A percentile compares a stretch with the other conserved stretches of the same genome.
Evolutionary conservation across 2,329 filamentous ascomycete genomes (phyloP).

Genomic region (Aspergillus ochraceus): DNA sequence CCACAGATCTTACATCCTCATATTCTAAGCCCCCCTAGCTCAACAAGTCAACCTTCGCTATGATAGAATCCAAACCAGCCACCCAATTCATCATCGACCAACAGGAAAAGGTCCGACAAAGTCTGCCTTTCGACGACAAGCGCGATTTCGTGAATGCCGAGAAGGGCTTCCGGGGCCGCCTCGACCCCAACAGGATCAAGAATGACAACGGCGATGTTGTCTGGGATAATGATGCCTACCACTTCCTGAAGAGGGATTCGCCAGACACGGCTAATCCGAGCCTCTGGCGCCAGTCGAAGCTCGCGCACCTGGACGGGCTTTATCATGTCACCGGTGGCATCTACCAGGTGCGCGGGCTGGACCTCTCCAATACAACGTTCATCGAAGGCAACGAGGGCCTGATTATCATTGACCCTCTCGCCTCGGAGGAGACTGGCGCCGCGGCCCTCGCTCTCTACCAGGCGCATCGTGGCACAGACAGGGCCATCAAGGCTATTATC

Average conservation of each 20-base stretch:
- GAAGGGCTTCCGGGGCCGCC: constrained; percentile 20
- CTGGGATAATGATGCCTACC: constrained; percentile 36
- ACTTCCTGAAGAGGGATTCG: constrained; percentile 25
- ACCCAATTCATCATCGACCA: neutral
- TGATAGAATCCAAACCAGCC: neutral
- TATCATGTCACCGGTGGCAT: constrained; percentile 36
- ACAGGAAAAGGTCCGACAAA: neutral
- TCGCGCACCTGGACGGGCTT: constrained; percentile 33
- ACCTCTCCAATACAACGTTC: constrained; percentile 44
- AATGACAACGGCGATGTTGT: constrained; percentile 26
- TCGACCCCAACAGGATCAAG: constrained; percentile 17
- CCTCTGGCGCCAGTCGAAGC: constrained; percentile 39
- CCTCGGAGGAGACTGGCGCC: constrained; percentile 35
- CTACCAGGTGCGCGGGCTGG: constrained; percentile 44
- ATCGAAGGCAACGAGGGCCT: constrained; percentile 38
- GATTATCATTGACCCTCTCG: constrained; percentile 42
- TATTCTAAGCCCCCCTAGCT: neutral
- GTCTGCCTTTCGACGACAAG: constrained; percentile 1
- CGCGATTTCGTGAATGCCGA: neutral
- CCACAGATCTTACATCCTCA: too few relatives aligned
- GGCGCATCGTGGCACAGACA: constrained; percentile 10
- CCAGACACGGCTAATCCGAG: constrained; percentile 30
- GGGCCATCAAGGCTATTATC: constrained; percentile 35
- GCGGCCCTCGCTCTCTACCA: constrained; percentile 38
- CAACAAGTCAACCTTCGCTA: neutral